Conservation (phyloP, 257 asterid species). For the Fraxinus quadrangulata region DNA sequence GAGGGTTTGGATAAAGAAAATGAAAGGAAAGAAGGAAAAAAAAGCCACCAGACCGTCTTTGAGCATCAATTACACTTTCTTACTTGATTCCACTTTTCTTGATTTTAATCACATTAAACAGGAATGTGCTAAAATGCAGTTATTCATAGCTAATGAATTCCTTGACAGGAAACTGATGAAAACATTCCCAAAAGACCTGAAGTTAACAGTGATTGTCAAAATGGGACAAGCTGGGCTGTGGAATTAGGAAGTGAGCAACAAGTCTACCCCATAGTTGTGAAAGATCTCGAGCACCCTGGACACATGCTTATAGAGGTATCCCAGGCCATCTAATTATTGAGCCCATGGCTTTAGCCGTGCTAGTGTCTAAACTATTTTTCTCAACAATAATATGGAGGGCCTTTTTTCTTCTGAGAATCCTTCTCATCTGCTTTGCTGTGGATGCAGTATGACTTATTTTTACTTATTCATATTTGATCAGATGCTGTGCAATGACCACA, state of each 20-base stretch:
- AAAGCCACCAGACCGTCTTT: background rate
- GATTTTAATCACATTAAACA: background rate
- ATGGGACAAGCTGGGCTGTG: slow-evolving; percentile 89
- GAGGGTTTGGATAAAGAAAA: background rate
- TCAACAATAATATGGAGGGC: background rate
- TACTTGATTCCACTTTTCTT: background rate
- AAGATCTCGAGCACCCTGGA: slow-evolving; percentile 81
- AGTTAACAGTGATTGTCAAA: slow-evolving; percentile 35
- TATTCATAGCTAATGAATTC: background rate
- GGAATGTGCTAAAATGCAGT: slow-evolving; percentile 1
- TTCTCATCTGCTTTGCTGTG: slow-evolving; percentile 1
- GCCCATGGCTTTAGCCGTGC: background rate
- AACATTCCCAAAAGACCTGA: slow-evolving; percentile 36
- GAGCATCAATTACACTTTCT: background rate
- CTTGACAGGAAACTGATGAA: slow-evolving; percentile 42
- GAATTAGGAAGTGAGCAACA: slow-evolving; percentile 58
- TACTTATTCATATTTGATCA: slow-evolving; percentile 24
- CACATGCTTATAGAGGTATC: slow-evolving; percentile 88
- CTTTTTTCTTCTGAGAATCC: background rate
- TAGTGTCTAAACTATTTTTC: background rate
- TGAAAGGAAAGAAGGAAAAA: background rate
- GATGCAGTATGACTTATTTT: slow-evolving; percentile 21
- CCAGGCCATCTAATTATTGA: background rate
- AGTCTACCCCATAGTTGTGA: slow-evolving; percentile 74
- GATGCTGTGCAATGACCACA: slow-evolving; percentile 78